Evolutionary conservation across 495 filamentous ascomycete species (phyloP), one percentile per base, ranked within the genome.

Genomic region (Elaphomyces granulatus): DNA sequence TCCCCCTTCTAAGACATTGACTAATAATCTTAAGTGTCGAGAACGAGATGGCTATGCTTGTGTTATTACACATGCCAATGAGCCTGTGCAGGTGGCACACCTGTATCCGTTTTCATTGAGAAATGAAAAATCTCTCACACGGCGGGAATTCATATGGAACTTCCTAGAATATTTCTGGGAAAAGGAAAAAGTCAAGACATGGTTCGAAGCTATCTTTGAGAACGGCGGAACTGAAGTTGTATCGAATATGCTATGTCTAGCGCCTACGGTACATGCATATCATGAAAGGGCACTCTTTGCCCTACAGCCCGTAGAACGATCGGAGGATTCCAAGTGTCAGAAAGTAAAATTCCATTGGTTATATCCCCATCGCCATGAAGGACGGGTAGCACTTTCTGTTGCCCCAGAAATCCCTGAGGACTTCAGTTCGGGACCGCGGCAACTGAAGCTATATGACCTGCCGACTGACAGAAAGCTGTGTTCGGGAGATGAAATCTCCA

Each of bases 231-330:
- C 28, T 4, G 38, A 41, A 4, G 28, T 28, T 3, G 32, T 26
- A 9, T 15, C 15, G 28, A 41, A 41, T 10, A 41, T 41, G 38
- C 3, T 41, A 3, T 33, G 23, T 14, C 28, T 41, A 15, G 32
- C 21, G 7, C 38, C 38, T 33, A 41, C 14, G 19, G 35, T 20
- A 37, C 35, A 4, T 19, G 14, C 14, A 4, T 37, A 37, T 20
- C 23, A 20, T 16, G 16, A 19, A 3, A 37, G 23, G 14, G 15
- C 35, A 10, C 23, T 20, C 15, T 37, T 37, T 14, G 35, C 14
- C 23, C 15, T 37, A 10, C 19, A 37, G 16, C 35, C 35, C 10
- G 7, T 16, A 16, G 19, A 16, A 3, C 6, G 19, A 4, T 37
- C 35, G 19, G 17, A 3, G 4, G 35, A 37, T 20, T 20, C 19